Conservation (phyloP, 106 monocot genomes). For the Amphibolis antarctica region DNA sequence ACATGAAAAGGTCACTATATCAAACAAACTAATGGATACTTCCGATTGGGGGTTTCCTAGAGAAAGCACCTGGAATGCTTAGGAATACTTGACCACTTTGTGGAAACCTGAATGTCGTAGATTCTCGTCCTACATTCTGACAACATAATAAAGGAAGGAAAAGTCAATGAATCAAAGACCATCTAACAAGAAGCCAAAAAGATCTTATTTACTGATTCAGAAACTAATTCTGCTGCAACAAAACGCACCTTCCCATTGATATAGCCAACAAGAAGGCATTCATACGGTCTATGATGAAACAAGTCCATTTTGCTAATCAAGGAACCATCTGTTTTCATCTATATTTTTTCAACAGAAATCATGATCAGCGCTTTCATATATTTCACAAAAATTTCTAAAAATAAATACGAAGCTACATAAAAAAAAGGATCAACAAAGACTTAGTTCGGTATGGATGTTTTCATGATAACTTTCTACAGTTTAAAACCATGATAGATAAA, state of each 20-base stretch:
- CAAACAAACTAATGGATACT: slow-evolving; percentile 46
- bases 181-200: too few species aligned
- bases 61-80: slow-evolving; percentile 78
- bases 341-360: neutral
- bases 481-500: too few species aligned
- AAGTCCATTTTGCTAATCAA: slow-evolving; percentile 74
- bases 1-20: neutral
- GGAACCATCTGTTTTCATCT: slow-evolving; percentile 83
- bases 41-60: slow-evolving; percentile 83
- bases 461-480: too few species aligned
- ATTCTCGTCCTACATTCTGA: slow-evolving; percentile 22
- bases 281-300: slow-evolving; percentile 95
- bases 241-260: slow-evolving; percentile 38
- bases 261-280: slow-evolving; percentile 73
- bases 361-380: neutral
- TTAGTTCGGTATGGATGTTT: too few species aligned
- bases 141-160: neutral
- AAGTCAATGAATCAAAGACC: too few species aligned
- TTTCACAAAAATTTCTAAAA: too few species aligned
- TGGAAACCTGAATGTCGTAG: slow-evolving; percentile 8
- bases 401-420: too few species aligned
- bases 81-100: slow-evolving; percentile 44
- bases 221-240: neutral
- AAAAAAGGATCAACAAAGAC: neutral
- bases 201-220: too few species aligned